Evolutionary conservation across 257 asterid genomes (phyloP), one percentile per base, ranked within the genome.

Genomic region (Cinchona pubescens): DNA sequence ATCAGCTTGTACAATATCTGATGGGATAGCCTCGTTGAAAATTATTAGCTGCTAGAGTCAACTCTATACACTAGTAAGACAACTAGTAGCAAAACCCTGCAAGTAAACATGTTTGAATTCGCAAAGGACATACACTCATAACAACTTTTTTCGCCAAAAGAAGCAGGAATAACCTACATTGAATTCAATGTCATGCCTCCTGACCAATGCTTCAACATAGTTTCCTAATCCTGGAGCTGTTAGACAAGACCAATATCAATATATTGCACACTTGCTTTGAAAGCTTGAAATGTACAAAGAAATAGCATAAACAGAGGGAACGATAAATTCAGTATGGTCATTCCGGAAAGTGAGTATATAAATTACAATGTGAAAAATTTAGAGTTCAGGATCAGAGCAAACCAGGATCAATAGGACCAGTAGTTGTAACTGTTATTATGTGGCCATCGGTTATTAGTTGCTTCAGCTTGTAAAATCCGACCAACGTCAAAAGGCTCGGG

Each of bases 141-240:
- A 55, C 29, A 5, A n/a, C 53, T 51, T 51, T 51, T 21, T 55
- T 1, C 12, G 23, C 8, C 8, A 49, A 56, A 34, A 62, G 68
- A 23, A 61, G 68, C 11, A 46, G 49, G 62, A 74, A 51, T 48
- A 74, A 76, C 89, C 14, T 90, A 95, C 99, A 60, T 87, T 91
- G 88, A 95, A 95, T 71, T 95, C 99, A 32, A 85, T 91, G 77
- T 92, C 97, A 30, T 90, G 98, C 82, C 97, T 89, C 56, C 99
- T 88, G 72, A 91, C 96, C 89, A 95, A 81, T 79, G 99, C 97
- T 85, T 95, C 98, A 62, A 95, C 95, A 70, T 92, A 95, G 90
- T 91, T 95, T 62, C 97, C 97, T 80, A 95, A 82, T 84, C 97
- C 98, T 12, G 97, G 88, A 83, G 98, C 99, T 94, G 96, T 76